Evolutionary conservation across 1,284 basidiomycete genomes (phyloP).

Genomic region (Leccinum fallax): DNA sequence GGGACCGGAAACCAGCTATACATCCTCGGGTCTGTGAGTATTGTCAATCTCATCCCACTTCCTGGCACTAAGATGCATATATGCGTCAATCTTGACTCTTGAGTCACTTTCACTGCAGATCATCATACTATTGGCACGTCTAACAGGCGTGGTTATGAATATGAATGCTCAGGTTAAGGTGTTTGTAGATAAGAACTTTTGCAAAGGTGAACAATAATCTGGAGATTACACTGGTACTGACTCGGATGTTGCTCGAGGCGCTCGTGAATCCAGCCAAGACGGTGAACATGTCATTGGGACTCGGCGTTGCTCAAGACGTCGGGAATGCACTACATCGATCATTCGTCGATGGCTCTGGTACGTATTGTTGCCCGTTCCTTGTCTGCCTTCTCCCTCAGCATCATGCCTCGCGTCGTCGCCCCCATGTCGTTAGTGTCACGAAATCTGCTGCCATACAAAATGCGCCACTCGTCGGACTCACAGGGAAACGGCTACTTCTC

Average conservation of each 20-base stretch:
- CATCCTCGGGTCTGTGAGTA: too few relatives aligned
- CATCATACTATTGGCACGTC: conserved; percentile 58
- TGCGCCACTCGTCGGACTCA: conserved; percentile 79
- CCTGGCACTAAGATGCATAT: too few relatives aligned
- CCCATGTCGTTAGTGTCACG: conserved; percentile 55
- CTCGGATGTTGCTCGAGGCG: conserved; percentile 79
- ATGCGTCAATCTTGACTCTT: neutral
- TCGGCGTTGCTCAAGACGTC: conserved; percentile 88
- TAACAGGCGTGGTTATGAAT: conserved; percentile 86
- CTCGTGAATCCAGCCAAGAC: conserved; percentile 96
- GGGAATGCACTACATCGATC: conserved; percentile 98
- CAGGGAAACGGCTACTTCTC: conserved; percentile 71
- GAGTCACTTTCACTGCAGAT: conserved; percentile 78
- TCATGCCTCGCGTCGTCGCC: conserved; percentile 10
- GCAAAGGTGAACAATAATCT: conserved; percentile 96
- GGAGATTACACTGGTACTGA: conserved; percentile 90
- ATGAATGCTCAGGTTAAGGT: conserved; percentile 94
- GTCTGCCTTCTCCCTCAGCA: conserved; percentile 6
- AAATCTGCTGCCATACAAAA: conserved; percentile 76
- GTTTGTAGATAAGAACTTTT: conserved; percentile 84
- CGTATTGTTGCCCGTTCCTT: conserved; percentile 14
- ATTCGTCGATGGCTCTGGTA: conserved; percentile 30
- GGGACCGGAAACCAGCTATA: too few relatives aligned
- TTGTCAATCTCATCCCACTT: too few relatives aligned
- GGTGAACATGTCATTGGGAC: conserved; percentile 64